phyloP scores from a whole-genome alignment of 1,284 basidiomycete species.

The Sporisorium graminicola region DNA sequence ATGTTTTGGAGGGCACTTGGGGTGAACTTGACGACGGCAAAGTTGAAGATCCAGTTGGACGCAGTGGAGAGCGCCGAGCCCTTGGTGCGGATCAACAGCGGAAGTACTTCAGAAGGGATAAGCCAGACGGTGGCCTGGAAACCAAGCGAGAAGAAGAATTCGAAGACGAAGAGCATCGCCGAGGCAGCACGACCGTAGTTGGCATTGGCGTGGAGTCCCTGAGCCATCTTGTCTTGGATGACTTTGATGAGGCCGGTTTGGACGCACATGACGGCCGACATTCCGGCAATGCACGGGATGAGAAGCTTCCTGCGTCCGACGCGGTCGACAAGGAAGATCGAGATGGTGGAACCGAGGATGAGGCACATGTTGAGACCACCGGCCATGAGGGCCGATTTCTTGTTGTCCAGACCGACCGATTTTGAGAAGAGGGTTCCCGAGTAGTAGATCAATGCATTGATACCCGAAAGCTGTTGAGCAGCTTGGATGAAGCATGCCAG shows the following conservation, averaged over 20 bases:
- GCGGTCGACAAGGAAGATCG: slow-evolving; percentile 74
- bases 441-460: slow-evolving; percentile 79
- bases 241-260: slow-evolving; percentile 72
- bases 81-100: slow-evolving; percentile 69
- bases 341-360: slow-evolving; percentile 76
- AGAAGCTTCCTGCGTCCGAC: slow-evolving; percentile 77
- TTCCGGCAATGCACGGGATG: slow-evolving; percentile 79
- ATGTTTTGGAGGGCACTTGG: slow-evolving; percentile 75
- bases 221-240: slow-evolving; percentile 67
- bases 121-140: slow-evolving; percentile 79
- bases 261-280: slow-evolving; percentile 76
- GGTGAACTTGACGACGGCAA: slow-evolving; percentile 75
- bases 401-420: slow-evolving; percentile 72
- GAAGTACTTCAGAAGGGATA: slow-evolving; percentile 69
- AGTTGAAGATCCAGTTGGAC: slow-evolving; percentile 68
- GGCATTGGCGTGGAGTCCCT: slow-evolving; percentile 57
- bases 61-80: slow-evolving; percentile 68
- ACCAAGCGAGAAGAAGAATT: slow-evolving; percentile 78
- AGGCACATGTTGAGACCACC: slow-evolving; percentile 80
- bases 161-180: slow-evolving; percentile 77
- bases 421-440: slow-evolving; percentile 69
- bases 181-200: slow-evolving; percentile 72
- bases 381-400: slow-evolving; percentile 77
- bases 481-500: slow-evolving; percentile 77
- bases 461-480: slow-evolving; percentile 79